These are phyloP conservation scores for Stylonectria norvegica DNA, from an alignment of 2,329 filamentous ascomycete species.

Conservation along the genomic window DNA sequence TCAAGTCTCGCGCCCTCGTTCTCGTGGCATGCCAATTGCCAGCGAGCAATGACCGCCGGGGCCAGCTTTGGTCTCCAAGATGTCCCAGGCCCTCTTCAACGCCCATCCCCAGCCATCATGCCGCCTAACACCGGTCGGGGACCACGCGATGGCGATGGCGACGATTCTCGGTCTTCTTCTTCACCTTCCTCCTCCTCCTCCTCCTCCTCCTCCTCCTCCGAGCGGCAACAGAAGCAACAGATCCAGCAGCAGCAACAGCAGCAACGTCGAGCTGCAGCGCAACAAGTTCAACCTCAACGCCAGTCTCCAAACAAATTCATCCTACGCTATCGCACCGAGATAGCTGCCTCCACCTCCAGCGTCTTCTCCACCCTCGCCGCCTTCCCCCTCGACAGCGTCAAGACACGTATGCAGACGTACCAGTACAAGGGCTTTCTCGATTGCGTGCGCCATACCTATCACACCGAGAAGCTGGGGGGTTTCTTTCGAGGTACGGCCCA, in stretches of 20 bases:
- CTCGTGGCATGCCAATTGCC: too few species aligned
- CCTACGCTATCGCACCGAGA: conserved; percentile 76
- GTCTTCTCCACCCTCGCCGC: conserved; percentile 74
- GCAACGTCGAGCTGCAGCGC: conserved; percentile 14
- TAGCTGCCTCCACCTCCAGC: conserved; percentile 73
- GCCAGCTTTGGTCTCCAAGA: conserved; percentile 36
- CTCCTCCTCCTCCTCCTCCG: too few species aligned
- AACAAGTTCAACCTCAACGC: conserved; percentile 7
- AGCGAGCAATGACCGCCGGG: conserved; percentile 37
- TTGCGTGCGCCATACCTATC: conserved; percentile 73
- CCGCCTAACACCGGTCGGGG: conserved; percentile 25
- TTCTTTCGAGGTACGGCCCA: conserved; percentile 82
- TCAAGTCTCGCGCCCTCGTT: neutral
- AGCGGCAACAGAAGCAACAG: neutral
- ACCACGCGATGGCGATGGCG: conserved; percentile 27
- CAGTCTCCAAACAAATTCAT: conserved; percentile 48
- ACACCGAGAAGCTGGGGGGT: conserved; percentile 65
- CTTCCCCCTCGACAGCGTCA: conserved; percentile 87
- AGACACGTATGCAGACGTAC: conserved; percentile 87
- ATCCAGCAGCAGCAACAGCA: conserved; percentile 16
- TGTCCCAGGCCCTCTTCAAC: conserved; percentile 34
- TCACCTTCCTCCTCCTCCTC: too few species aligned
- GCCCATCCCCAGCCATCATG: conserved; percentile 27
- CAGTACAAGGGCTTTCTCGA: conserved; percentile 71
- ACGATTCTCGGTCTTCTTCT: too few species aligned